Percentiles rank a stretch among this genome's conserved stretches.
Conservation (phyloP, 306 rosid species). For the Vigna hirtella region DNA sequence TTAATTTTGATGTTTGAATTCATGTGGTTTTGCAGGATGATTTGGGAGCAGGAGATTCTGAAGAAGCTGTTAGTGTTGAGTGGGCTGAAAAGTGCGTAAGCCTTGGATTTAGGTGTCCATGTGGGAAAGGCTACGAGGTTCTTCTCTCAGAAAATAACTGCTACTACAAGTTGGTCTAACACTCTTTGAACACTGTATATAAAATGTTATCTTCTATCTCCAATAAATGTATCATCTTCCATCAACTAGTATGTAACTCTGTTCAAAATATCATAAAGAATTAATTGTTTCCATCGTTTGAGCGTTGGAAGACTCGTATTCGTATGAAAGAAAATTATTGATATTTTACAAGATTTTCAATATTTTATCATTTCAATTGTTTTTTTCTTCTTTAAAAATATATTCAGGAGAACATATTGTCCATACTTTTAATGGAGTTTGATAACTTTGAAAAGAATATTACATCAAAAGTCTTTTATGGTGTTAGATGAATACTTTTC, state of each 20-base stretch:
- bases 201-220: slow-evolving; percentile 21
- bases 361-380: too few species aligned
- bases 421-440: too few species aligned
- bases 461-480: too few species aligned
- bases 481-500: too few species aligned
- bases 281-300: background rate
- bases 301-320: too few species aligned
- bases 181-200: slow-evolving; percentile 16
- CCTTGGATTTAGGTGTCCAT: slow-evolving; percentile 62
- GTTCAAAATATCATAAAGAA: background rate
- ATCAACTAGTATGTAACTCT: background rate
- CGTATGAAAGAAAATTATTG: too few species aligned
- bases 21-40: slow-evolving; percentile 46
- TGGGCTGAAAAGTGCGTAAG: slow-evolving; percentile 52
- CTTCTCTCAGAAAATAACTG: slow-evolving; percentile 57
- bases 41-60: slow-evolving; percentile 34
- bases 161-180: slow-evolving; percentile 60
- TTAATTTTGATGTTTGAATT: background rate
- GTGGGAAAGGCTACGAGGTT: slow-evolving; percentile 64
- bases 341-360: too few species aligned
- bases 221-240: slow-evolving; percentile 22
- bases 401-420: too few species aligned
- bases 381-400: too few species aligned
- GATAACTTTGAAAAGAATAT: too few species aligned
- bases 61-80: slow-evolving; percentile 64